Percentiles rank a stretch among this genome's conserved stretches.
Evolutionary conservation across 495 filamentous ascomycete genomes (phyloP).

Genomic region (Jackrogersella minutella): DNA sequence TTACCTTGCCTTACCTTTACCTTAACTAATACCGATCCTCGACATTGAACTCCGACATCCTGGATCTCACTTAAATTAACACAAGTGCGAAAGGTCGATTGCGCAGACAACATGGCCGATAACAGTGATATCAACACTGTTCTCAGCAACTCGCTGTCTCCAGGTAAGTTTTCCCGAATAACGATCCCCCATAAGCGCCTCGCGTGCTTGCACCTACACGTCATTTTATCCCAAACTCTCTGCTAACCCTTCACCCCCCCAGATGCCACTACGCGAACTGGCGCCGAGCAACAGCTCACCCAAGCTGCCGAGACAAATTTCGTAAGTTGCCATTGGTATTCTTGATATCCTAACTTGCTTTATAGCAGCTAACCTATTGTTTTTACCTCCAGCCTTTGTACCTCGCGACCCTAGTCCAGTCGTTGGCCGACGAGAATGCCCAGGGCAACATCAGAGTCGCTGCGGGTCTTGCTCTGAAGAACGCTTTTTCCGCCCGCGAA

Average conservation of each 20-base stretch:
- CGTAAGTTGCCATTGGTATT: conserved; percentile 66
- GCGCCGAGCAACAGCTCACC: conserved; percentile 90
- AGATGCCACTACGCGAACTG: conserved; percentile 90
- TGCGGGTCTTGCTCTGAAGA: conserved; percentile 95
- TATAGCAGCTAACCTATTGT: conserved; percentile 25
- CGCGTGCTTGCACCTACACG: conserved; percentile 36
- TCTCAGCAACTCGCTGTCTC: conserved; percentile 89
- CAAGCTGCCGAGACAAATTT: conserved; percentile 94
- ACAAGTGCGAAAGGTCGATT: conserved; percentile 27
- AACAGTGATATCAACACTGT: conserved; percentile 67
- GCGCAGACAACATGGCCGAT: conserved; percentile 53
- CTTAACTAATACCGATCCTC: conserved; percentile 8
- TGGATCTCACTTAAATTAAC: conserved; percentile 37
- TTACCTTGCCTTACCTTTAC: conserved; percentile 1
- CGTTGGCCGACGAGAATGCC: conserved; percentile 89
- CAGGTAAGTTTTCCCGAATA: conserved; percentile 65
- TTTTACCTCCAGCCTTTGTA: conserved; percentile 74
- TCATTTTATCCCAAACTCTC: conserved; percentile 16
- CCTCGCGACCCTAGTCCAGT: conserved; percentile 86
- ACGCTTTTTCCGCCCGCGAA: conserved; percentile 93
- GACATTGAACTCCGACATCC: conserved; percentile 16
- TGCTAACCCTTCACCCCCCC: conserved; percentile 40
- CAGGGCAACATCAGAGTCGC: conserved; percentile 85
- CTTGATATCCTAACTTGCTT: conserved; percentile 28
- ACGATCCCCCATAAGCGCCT: conserved; percentile 16